A percentile compares a stretch with the other conserved stretches of the same genome.
Evolutionary conservation across 345 rosid genomes (phyloP).

Genomic region (Eucalyptus caleyi): DNA sequence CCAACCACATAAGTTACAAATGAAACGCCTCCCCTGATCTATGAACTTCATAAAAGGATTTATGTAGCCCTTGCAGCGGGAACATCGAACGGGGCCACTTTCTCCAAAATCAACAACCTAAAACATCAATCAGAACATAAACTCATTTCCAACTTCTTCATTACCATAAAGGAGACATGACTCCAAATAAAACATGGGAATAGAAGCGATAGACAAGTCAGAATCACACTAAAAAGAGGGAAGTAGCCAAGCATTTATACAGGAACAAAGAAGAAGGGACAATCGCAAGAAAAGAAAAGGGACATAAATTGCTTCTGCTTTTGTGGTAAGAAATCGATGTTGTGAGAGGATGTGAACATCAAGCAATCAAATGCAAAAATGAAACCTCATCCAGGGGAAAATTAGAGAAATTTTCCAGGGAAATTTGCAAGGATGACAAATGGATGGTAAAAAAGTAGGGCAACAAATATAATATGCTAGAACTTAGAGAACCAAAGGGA

Average conservation of each 20-base stretch:
- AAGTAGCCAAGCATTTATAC: background rate
- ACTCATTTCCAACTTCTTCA: background rate
- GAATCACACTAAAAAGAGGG: background rate
- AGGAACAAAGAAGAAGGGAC: background rate
- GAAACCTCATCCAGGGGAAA: background rate
- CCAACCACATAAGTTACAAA: slow-evolving; percentile 67
- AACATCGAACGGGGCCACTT: slow-evolving; percentile 83
- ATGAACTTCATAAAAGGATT: slow-evolving; percentile 90
- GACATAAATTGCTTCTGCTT: background rate
- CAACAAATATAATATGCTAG: background rate
- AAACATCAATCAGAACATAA: background rate
- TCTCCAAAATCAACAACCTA: slow-evolving; percentile 95
- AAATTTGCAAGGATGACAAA: background rate
- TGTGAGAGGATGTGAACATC: background rate
- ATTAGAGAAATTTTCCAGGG: background rate
- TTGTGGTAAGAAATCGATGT: background rate
- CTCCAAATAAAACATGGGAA: background rate
- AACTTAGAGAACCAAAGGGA: background rate
- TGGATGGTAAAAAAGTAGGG: background rate
- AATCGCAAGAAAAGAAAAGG: background rate
- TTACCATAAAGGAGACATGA: background rate
- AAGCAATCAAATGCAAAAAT: background rate
- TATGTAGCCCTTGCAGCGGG: slow-evolving; percentile 91
- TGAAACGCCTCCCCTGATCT: slow-evolving; percentile 84
- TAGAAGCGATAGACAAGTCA: background rate